phyloP scores from a whole-genome alignment of 441 rosid species.

The Eruca vesicaria region DNA sequence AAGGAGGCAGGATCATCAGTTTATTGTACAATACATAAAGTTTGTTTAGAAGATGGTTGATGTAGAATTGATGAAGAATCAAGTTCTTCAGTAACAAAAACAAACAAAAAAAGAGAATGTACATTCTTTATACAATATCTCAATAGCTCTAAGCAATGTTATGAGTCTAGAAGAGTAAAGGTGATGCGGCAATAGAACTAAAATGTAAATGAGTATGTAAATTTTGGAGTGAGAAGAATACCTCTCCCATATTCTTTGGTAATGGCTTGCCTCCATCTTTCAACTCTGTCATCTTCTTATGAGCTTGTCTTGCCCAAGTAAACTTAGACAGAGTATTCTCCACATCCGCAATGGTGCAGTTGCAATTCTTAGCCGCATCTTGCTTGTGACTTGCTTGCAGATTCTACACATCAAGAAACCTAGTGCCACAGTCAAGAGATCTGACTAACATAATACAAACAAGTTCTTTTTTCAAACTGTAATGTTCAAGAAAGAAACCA shows the following conservation, averaged over 20 bases:
- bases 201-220: neutral
- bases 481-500: slow-evolving; percentile 32
- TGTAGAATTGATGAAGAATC: neutral
- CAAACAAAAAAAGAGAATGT: neutral
- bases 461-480: neutral
- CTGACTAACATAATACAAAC: slow-evolving; percentile 11
- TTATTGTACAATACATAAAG: neutral
- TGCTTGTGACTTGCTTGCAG: slow-evolving; percentile 73
- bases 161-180: neutral
- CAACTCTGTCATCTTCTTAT: slow-evolving; percentile 61
- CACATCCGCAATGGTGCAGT: slow-evolving; percentile 79
- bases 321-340: slow-evolving; percentile 80
- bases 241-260: slow-evolving; percentile 86
- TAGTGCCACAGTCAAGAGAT: slow-evolving; percentile 45
- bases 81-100: neutral
- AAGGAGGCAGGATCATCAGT: neutral
- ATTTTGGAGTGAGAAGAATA: slow-evolving; percentile 33
- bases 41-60: neutral
- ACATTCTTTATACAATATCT: neutral
- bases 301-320: slow-evolving; percentile 86
- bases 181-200: neutral
- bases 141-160: neutral
- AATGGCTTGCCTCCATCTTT: slow-evolving; percentile 81
- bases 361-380: slow-evolving; percentile 78
- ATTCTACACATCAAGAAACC: slow-evolving; percentile 71